A percentile compares a stretch with the other conserved stretches of the same genome.
These are phyloP conservation scores for Cutaneotrichosporon arboriforme DNA, from an alignment of 1,284 basidiomycete genomes.

Conservation along the genomic window DNA sequence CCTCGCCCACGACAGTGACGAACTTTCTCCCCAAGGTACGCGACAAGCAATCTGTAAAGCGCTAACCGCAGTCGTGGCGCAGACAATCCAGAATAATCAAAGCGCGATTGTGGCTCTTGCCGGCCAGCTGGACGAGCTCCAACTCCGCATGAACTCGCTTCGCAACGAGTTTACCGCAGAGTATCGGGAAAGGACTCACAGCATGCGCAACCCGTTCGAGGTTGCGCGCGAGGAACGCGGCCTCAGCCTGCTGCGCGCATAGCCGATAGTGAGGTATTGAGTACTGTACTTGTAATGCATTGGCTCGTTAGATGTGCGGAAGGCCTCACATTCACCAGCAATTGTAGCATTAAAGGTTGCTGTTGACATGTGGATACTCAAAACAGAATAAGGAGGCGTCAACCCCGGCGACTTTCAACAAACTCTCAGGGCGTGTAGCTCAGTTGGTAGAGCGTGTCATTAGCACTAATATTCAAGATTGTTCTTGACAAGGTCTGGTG, in stretches of 20 bases:
- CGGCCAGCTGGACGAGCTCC: conserved; percentile 34
- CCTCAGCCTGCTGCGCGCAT: conserved; percentile 14
- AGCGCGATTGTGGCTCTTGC: conserved; percentile 37
- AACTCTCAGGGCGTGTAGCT: too few relatives aligned
- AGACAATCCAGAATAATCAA: conserved; percentile 44
- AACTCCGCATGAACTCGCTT: conserved; percentile 32
- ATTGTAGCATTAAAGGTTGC: too few relatives aligned
- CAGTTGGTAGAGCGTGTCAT: too few relatives aligned
- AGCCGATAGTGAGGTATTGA: background rate
- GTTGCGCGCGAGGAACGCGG: conserved; percentile 39
- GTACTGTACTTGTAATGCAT: too few relatives aligned
- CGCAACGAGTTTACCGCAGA: conserved; percentile 27
- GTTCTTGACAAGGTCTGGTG: too few relatives aligned
- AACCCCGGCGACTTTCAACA: too few relatives aligned
- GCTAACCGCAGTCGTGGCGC: conserved; percentile 28
- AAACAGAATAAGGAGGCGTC: too few relatives aligned
- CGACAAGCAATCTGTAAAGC: background rate
- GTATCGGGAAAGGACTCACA: conserved; percentile 36
- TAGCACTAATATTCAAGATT: too few relatives aligned
- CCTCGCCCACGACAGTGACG: conserved; percentile 27
- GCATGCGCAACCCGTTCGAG: conserved; percentile 44
- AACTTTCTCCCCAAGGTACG: conserved; percentile 35
- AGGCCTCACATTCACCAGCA: too few relatives aligned
- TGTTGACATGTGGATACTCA: too few relatives aligned
- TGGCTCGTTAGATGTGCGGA: too few relatives aligned